Evolutionary conservation across 345 rosid species (phyloP).

Genomic region (Eutrema japonicum): DNA sequence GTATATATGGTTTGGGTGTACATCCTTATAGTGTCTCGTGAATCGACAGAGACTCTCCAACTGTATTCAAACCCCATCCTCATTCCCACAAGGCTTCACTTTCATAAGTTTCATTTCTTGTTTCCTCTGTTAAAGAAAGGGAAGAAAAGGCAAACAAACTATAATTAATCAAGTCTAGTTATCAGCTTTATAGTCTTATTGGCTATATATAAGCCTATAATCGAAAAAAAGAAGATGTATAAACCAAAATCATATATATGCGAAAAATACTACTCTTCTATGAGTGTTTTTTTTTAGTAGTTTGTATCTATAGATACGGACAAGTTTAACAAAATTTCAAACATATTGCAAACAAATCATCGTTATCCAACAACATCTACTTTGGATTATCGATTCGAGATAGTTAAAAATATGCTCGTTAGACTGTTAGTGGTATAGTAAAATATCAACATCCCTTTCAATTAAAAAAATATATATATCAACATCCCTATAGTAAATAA

Average conservation of each 20-base stretch:
- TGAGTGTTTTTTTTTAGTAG: neutral
- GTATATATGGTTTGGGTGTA: conserved; percentile 40
- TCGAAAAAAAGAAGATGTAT: neutral
- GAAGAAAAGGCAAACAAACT: neutral
- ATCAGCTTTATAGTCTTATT: conserved; percentile 17
- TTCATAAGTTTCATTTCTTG: conserved; percentile 10
- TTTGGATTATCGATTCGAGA: neutral
- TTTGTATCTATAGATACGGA: neutral
- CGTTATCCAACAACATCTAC: neutral
- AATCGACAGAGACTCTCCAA: conserved; percentile 41
- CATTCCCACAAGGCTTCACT: conserved; percentile 32
- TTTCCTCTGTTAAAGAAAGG: conserved; percentile 21
- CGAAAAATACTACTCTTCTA: neutral
- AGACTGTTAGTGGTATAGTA: neutral
- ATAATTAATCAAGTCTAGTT: neutral
- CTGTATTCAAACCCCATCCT: conserved; percentile 35
- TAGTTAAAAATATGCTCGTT: neutral
- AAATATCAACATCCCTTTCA: no score
- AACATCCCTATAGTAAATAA: no score
- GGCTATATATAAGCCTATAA: neutral
- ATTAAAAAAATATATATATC: no score
- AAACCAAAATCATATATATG: neutral
- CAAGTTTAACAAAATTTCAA: neutral
- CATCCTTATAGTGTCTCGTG: conserved; percentile 41
- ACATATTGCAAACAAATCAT: neutral